Base-by-base conservation (phyloP, 2,329 filamentous ascomycete species). In the Calonectria pauciramosa region DNA sequence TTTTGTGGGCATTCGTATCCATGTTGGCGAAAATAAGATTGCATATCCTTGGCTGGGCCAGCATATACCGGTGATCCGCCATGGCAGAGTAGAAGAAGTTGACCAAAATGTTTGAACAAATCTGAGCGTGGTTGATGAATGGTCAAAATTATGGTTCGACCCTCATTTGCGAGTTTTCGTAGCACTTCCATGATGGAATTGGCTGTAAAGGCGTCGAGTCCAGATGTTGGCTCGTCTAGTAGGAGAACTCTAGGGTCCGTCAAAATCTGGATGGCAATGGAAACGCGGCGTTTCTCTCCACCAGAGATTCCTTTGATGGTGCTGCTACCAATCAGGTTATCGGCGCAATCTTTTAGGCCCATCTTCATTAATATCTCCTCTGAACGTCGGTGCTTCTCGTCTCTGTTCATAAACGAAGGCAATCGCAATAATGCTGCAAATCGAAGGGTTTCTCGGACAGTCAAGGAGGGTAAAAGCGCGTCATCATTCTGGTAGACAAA, bases 401-500 rank as follows among this genome's bases (percentile, higher is more conserved):
- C 87, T 52, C 87, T 91, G 26, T 89, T 90, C 92, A 95, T 94
- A 86, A 90, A 94, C 0, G 88, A 88, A 0, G 93, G 93, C 10
- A 95, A 87, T 10, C 94, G 89, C 30, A 95, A 86, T 2, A 92
- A 91, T 1, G 94, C 94, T 7, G 93, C 91, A 81, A 93, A 94
- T 1, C 86, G 89, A 2, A 95, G 86, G 0, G 93, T 95, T 82
- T 95, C 94, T 7, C 93, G 90, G 0, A 96, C 94, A 0, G 94
- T 95, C 34, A 95, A 85, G 0, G 92, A 94, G 1, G 94, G 91
- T 23, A 95, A 87, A 3, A 95, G 87, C 1, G 93, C 93, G 79
- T 95, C 93, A 75, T 95, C 94, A 74, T 95, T 93, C 79, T 95
- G 94, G 30, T 92, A 94, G 9, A 95, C 93, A 75, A 94, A 95